Evolutionary conservation across 306 rosid genomes (phyloP).

Genomic region (Ormosia emarginata): DNA sequence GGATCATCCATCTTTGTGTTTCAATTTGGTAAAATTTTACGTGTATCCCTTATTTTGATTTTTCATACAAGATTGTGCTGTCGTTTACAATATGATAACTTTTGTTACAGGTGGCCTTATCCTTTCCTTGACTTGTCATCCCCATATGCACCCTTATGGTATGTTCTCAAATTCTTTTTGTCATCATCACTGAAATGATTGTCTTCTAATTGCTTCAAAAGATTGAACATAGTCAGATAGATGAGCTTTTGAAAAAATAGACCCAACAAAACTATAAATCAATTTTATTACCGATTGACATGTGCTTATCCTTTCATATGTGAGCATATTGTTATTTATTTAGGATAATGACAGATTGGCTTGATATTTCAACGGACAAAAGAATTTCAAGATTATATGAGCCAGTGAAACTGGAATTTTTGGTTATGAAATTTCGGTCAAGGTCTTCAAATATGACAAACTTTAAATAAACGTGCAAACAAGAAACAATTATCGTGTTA

Average conservation of each 20-base stretch:
- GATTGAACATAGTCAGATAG: neutral
- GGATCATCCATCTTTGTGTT: slow-evolving; percentile 76
- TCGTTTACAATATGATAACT: neutral
- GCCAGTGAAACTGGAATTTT: neutral
- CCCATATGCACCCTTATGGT: slow-evolving; percentile 78
- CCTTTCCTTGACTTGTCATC: slow-evolving; percentile 85
- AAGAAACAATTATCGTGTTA: neutral
- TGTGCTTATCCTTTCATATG: neutral
- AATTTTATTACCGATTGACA: neutral
- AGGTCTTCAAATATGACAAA: neutral
- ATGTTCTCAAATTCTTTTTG: slow-evolving; percentile 7
- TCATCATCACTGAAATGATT: neutral
- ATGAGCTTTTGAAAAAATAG: neutral
- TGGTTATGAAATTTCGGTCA: neutral
- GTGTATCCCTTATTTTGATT: neutral
- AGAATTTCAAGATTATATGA: neutral
- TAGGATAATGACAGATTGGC: neutral
- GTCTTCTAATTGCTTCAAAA: neutral
- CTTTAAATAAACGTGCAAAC: neutral
- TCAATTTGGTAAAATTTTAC: slow-evolving; percentile 49
- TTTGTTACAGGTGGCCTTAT: slow-evolving; percentile 86
- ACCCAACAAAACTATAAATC: neutral
- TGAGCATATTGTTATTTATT: neutral
- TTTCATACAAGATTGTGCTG: neutral
- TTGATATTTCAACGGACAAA: neutral